A percentile compares a stretch with the other conserved stretches of the same genome.
These are phyloP conservation scores for Nasturtium officinale DNA, from an alignment of 345 rosid genomes.

Conservation along the genomic window DNA sequence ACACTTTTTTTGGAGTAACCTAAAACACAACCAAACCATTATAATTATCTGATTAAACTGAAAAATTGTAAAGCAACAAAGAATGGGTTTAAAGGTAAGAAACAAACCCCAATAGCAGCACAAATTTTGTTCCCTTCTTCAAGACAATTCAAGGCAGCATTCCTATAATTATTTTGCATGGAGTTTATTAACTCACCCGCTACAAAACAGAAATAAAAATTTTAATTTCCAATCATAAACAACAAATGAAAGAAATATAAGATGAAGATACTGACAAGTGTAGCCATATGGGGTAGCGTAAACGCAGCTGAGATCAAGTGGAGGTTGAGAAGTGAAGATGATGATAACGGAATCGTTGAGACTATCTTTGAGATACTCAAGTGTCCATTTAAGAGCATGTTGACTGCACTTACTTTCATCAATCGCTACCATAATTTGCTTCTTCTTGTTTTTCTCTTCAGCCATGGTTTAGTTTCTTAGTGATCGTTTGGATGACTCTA, in stretches of 20 bases:
- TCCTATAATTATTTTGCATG: constrained; percentile 57
- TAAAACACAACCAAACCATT: constrained; percentile 28
- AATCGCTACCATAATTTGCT: constrained; percentile 75
- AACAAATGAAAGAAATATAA: too few relatives aligned
- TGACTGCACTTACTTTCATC: constrained; percentile 80
- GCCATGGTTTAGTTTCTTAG: constrained; percentile 25
- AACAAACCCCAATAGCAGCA: too few relatives aligned
- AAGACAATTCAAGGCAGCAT: constrained; percentile 43
- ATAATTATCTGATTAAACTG: neutral
- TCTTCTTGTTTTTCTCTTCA: constrained; percentile 47
- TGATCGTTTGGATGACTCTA: neutral
- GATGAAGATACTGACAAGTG: constrained; percentile 49
- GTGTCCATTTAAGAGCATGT: constrained; percentile 66
- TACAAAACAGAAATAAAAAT: constrained; percentile 25
- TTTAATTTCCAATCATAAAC: too few relatives aligned
- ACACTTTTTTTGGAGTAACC: constrained; percentile 55
- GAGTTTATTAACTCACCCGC: constrained; percentile 59
- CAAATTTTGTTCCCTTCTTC: constrained; percentile 50
- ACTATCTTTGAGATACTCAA: constrained; percentile 49
- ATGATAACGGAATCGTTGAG: constrained; percentile 51
- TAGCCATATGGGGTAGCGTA: constrained; percentile 62
- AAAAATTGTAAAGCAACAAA: neutral
- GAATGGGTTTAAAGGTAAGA: neutral
- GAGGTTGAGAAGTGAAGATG: constrained; percentile 62
- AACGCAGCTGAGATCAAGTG: constrained; percentile 48